Base-by-base conservation (phyloP, 371 early-diverging fungal genomes). In the Fennellomyces sp. region DNA sequence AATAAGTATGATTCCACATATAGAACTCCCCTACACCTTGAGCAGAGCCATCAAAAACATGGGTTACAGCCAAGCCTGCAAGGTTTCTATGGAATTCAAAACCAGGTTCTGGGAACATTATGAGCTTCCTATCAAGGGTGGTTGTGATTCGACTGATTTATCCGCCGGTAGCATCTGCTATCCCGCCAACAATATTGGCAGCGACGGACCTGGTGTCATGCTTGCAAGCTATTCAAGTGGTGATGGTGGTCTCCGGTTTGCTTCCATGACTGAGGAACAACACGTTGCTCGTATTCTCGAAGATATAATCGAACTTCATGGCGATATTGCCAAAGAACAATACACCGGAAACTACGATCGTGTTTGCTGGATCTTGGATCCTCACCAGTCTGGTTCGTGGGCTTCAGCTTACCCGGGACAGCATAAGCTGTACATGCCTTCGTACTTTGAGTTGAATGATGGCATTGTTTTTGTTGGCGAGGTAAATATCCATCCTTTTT, bases 51-150 rank as follows among this genome's bases (percentile, higher is more conserved):
- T 72, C 49, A 21, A 63, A 12, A 60, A 66, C 7, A 39, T 72
- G 26, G 60, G 57, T 3, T 72, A 72, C 41, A 38, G 52, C 3
- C 64, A 61, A 36, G 63, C 69, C 3, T 68, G 66, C 55, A 72
- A 72, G 42, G 64, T 72, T 1, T 63, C 69, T 23, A 57, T 72
- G 26, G 66, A 68, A 59, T 72, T 72, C 58, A 61, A 60, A 52
- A 55, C 58, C 11, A 66, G 73, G 19, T 72, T 72, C 56, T 72
- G 73, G 73, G 73, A 72, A 30, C 60, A 72, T 4, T 61, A 59
- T 30, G 66, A 72, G 41, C 35, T 31, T 17, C 69, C 73, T 41
- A 72, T 72, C 50, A 39, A 58, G 29, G 73, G 73, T 42, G 73
- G 73, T 39, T 66, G 66, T 55, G 64, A 64, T 39, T 33, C 60